These are phyloP conservation scores for Neckera pumila DNA, from an alignment of 225 moss, liverwort and hornwort species.

Conservation along the genomic window DNA sequence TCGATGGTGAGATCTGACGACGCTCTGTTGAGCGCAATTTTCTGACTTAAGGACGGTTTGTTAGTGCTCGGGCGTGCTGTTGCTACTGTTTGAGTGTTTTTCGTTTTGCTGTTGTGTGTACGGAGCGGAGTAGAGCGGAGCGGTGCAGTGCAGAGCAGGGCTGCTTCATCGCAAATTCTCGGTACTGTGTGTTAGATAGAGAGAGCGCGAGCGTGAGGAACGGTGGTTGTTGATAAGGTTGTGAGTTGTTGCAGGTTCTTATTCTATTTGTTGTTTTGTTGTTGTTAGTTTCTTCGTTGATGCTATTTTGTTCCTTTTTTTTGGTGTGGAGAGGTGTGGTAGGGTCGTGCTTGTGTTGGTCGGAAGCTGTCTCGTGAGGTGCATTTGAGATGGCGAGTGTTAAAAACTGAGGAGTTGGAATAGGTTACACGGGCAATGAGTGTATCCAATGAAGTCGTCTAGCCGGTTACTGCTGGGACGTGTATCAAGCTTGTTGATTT, in stretches of 20 bases:
- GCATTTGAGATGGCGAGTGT: constrained; percentile 1
- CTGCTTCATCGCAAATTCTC: not conserved
- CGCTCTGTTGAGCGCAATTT: not conserved
- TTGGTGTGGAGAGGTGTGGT: not conserved
- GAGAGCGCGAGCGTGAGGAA: not conserved
- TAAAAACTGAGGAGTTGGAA: not conserved
- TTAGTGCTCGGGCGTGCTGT: not conserved
- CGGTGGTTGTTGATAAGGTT: constrained; percentile 10
- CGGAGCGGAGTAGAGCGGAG: not conserved
- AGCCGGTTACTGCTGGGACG: not conserved
- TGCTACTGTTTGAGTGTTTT: not conserved
- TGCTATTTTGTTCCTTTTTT: not conserved
- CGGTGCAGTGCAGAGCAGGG: not conserved
- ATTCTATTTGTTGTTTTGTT: not conserved
- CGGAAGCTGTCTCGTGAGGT: not conserved
- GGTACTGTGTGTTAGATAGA: not conserved
- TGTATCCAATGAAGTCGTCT: not conserved
- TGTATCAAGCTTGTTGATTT: not conserved
- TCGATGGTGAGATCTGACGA: not conserved
- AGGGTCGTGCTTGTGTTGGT: not conserved
- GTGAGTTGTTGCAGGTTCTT: not conserved
- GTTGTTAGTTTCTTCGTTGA: not conserved
- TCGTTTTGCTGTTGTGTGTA: not conserved
- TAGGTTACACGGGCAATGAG: not conserved
- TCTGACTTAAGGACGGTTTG: not conserved